Evolutionary conservation across 2,329 filamentous ascomycete species (phyloP), one percentile per base, ranked within the genome.

Genomic region (Coniochaeta hoffmannii): DNA sequence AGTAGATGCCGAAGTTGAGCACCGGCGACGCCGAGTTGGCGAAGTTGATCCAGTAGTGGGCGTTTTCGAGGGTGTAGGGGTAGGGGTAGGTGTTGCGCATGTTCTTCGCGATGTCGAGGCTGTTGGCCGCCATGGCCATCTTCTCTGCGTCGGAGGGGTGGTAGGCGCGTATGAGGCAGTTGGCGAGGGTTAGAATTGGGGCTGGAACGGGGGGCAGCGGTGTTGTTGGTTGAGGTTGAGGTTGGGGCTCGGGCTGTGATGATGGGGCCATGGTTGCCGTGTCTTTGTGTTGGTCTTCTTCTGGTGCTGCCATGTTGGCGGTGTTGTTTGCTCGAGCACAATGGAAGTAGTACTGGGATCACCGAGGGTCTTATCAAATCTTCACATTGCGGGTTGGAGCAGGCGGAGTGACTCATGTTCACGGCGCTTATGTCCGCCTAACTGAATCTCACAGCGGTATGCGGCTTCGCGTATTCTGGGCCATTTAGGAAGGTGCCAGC

Each of bases 21-120:
- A 59, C 59, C 2, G 63, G 65, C 53, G 68, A 68, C 4, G 56
- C 56, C 2, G 49, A 11, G n/a, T 59, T 59, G 30, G 60, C 54
- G 28, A 63, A 55, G 35, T 56, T 54, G 58, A 78, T 68, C 63
- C 71, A 77, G n/a, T 14, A 38, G 19, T 71, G 59, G 1, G 75
- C 73, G 51, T 71, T 64, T 8, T 67, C 64, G 9, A 72, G 59
- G 0, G 68, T 73, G 64, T 80, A 80, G 0, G 78, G 78, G 10
- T 59, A 62, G 2, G 77, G 75, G 56, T 79, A 80, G 38, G 65
- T 59, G 61, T 76, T 66, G 56, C 73, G 71, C 69, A 81, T 69
- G 60, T 66, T 69, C 11, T 55, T 57, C 1, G 66, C 60, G 3
- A 81, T 64, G 19, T 69, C 58, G 10, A 64, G 62, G 57, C 74